These are phyloP conservation scores for Boeremia lycopersici DNA, from an alignment of 2,329 filamentous ascomycete species.

Conservation along the genomic window DNA sequence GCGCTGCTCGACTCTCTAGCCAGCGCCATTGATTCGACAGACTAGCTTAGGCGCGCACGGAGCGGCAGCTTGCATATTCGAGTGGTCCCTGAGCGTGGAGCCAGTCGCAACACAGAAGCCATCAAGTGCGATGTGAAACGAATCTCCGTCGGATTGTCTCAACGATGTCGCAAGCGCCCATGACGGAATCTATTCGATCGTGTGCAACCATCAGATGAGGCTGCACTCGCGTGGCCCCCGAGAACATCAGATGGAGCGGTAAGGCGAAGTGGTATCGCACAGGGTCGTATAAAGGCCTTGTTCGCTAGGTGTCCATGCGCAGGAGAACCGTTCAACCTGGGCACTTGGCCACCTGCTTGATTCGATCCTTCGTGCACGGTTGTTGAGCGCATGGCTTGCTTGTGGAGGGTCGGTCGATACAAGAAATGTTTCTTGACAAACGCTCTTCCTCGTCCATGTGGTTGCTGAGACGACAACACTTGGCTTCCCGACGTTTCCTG, in stretches of 20 bases:
- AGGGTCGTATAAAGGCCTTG: constrained; percentile 26
- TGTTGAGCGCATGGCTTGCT: constrained; percentile 13
- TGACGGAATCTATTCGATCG: background rate
- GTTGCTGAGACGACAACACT: constrained; percentile 10
- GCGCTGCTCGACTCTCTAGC: constrained; percentile 31
- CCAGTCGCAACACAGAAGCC: constrained; percentile 28
- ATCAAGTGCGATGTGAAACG: constrained; percentile 38
- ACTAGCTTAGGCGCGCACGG: constrained; percentile 34
- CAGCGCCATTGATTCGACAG: constrained; percentile 39
- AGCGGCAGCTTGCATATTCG: constrained; percentile 35
- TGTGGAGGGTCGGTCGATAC: constrained; percentile 1
- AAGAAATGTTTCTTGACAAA: constrained; percentile 9
- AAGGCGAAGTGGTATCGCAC: constrained; percentile 19
- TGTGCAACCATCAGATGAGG: constrained; percentile 8
- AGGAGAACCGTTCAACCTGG: constrained; percentile 26
- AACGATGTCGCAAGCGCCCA: constrained; percentile 34
- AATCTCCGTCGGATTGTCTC: constrained; percentile 31
- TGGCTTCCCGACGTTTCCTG: constrained; percentile 9
- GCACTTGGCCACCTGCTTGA: constrained; percentile 17
- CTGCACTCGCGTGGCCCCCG: constrained; percentile 2
- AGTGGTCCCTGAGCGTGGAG: constrained; percentile 29
- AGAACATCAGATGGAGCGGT: constrained; percentile 1
- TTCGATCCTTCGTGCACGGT: constrained; percentile 8
- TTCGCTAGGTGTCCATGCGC: constrained; percentile 32
- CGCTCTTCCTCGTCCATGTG: background rate